These are phyloP conservation scores for Phoma herbarum DNA, from an alignment of 2,329 filamentous ascomycete genomes.

Conservation along the genomic window DNA sequence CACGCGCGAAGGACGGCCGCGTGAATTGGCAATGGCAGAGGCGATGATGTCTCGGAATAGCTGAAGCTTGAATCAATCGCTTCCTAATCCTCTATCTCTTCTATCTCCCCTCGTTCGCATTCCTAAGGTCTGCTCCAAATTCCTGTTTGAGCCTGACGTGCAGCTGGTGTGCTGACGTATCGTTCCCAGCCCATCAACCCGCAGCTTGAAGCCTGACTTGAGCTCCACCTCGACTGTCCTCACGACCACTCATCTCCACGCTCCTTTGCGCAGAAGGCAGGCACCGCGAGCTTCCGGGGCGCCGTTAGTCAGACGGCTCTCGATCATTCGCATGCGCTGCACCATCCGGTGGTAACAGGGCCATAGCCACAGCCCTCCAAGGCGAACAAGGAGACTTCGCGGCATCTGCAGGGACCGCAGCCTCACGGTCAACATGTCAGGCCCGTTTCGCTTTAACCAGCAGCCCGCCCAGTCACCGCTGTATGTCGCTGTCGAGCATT, in stretches of 20 bases:
- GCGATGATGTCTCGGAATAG: not conserved
- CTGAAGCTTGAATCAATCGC: not conserved
- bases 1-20: not conserved
- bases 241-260: conserved; percentile 3
- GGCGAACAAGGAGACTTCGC: conserved; percentile 7
- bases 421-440: conserved; percentile 45
- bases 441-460: conserved; percentile 52
- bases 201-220: conserved; percentile 19
- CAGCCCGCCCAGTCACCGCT: conserved; percentile 51
- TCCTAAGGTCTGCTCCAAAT: not conserved
- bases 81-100: not conserved
- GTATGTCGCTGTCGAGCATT: conserved; percentile 34
- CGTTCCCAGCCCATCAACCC: conserved; percentile 12
- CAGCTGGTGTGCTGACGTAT: conserved; percentile 20
- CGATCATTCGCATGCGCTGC: conserved; percentile 20
- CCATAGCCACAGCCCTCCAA: conserved; percentile 29
- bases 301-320: conserved; percentile 11
- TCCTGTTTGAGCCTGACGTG: conserved; percentile 12
- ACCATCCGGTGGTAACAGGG: conserved; percentile 63
- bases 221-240: conserved; percentile 12
- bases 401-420: conserved; percentile 13
- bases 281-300: not conserved
- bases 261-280: conserved; percentile 12
- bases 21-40: not conserved
- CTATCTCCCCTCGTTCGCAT: too few species aligned